Evolutionary conservation across 2,329 filamentous ascomycete genomes (phyloP).

Genomic region (Corinectria fuckeliana): DNA sequence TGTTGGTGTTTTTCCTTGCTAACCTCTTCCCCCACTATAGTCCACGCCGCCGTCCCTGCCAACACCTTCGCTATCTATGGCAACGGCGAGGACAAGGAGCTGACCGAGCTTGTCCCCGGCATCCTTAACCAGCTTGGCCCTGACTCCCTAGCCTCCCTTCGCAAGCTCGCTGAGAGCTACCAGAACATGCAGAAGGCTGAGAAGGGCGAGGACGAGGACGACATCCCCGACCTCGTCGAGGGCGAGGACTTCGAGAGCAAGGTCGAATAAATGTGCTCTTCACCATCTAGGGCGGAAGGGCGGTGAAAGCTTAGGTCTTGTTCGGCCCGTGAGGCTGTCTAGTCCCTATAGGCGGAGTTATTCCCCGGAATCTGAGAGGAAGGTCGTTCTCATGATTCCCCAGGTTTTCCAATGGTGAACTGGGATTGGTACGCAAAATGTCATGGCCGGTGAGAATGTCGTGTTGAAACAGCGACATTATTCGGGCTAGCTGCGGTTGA

Average conservation of each 20-base stretch:
- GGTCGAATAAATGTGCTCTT: constrained; percentile 73
- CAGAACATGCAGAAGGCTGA: constrained; percentile 98
- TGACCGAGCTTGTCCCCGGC: constrained; percentile 97
- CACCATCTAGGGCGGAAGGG: constrained; percentile 31
- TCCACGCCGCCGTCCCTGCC: constrained; percentile 94
- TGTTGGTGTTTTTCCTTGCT: constrained; percentile 27
- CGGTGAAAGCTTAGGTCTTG: constrained; percentile 36
- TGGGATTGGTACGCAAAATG: constrained; percentile 38
- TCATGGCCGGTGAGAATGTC: constrained; percentile 38
- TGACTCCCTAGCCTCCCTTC: constrained; percentile 95
- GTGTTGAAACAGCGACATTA: constrained; percentile 37
- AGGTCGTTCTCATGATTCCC: constrained; percentile 36
- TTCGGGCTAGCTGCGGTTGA: constrained; percentile 38
- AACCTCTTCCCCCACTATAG: constrained; percentile 54
- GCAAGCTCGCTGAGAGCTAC: constrained; percentile 99
- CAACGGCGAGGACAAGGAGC: constrained; percentile 98
- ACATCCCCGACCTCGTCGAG: constrained; percentile 96
- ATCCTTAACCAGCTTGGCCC: constrained; percentile 99
- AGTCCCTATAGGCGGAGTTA: constrained; percentile 34
- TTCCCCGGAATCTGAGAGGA: constrained; percentile 33
- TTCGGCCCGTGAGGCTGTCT: constrained; percentile 32
- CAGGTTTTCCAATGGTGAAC: constrained; percentile 33
- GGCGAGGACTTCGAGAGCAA: constrained; percentile 99
- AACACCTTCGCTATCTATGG: constrained; percentile 99
- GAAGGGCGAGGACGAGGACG: constrained; percentile 85